phyloP scores from a whole-genome alignment of 768 basidiomycete genomes.

The Phaffia australis region DNA sequence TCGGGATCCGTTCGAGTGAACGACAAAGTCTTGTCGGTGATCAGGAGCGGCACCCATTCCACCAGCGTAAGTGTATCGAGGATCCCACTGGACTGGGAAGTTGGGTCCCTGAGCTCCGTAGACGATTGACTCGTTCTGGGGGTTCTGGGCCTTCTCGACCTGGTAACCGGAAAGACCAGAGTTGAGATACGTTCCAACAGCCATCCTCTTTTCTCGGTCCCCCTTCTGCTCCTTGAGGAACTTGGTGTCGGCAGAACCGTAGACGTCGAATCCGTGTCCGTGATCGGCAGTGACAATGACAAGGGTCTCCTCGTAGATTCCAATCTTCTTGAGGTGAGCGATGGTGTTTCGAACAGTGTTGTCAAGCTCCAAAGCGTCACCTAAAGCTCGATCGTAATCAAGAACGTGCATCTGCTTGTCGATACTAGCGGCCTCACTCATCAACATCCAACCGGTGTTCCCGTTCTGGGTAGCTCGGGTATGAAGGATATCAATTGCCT shows the following conservation, averaged over 20 bases:
- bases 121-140: slow-evolving; percentile 34
- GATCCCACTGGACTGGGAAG: slow-evolving; percentile 40
- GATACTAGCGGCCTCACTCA: slow-evolving; percentile 39
- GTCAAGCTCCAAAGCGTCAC: slow-evolving; percentile 41
- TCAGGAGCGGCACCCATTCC: slow-evolving; percentile 33
- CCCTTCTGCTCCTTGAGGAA: slow-evolving; percentile 33
- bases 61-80: slow-evolving; percentile 38
- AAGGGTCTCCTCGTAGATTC: slow-evolving; percentile 31
- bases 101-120: slow-evolving; percentile 30
- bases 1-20: slow-evolving; percentile 32
- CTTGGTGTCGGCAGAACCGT: slow-evolving; percentile 37
- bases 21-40: slow-evolving; percentile 32
- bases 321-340: slow-evolving; percentile 33
- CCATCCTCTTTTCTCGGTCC: slow-evolving; percentile 36
- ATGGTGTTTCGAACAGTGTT: slow-evolving; percentile 37
- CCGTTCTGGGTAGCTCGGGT: slow-evolving; percentile 33
- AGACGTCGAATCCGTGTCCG: slow-evolving; percentile 36
- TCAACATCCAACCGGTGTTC: slow-evolving; percentile 36
- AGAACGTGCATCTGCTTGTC: slow-evolving; percentile 26
- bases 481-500: slow-evolving; percentile 39
- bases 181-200: slow-evolving; percentile 37
- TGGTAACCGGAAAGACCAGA: slow-evolving; percentile 38
- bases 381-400: slow-evolving; percentile 32
- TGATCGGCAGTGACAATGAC: slow-evolving; percentile 39
- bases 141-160: slow-evolving; percentile 31